A percentile compares a stretch with the other conserved stretches of the same genome.
Evolutionary conservation across 441 rosid species (phyloP).

Genomic region (Erodium chrysanthum): DNA sequence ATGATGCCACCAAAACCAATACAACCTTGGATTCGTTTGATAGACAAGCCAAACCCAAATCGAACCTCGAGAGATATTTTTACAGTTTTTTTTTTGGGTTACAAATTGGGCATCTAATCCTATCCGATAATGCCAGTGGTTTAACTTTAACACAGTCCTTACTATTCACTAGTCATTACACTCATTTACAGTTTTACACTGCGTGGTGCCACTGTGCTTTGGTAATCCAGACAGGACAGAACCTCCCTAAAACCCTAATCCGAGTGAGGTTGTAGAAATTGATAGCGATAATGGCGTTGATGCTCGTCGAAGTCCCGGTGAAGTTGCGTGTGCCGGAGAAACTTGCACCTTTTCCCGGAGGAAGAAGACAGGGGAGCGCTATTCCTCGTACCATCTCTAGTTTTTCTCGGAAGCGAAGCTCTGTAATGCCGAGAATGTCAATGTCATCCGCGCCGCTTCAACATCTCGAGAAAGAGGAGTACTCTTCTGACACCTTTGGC

Average conservation of each 20-base stretch:
- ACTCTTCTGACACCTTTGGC: constrained; percentile 20
- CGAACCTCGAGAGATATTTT: too few species aligned
- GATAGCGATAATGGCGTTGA: constrained; percentile 17
- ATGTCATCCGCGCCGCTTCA: constrained; percentile 22
- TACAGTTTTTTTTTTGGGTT: too few species aligned
- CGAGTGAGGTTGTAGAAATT: neutral
- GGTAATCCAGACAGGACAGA: neutral
- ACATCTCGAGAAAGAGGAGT: constrained; percentile 17
- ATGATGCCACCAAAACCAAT: too few species aligned
- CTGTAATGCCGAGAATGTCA: constrained; percentile 19
- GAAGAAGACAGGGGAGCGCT: constrained; percentile 11
- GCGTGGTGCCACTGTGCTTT: neutral
- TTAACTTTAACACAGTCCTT: too few species aligned
- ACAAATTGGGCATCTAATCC: too few species aligned
- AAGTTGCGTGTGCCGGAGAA: constrained; percentile 5
- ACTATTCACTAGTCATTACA: too few species aligned
- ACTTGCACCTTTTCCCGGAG: constrained; percentile 4
- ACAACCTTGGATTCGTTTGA: too few species aligned
- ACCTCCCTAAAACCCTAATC: neutral
- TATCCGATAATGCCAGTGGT: too few species aligned
- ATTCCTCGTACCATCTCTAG: neutral
- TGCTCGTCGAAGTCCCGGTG: constrained; percentile 17
- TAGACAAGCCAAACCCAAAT: too few species aligned
- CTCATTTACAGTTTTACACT: too few species aligned
- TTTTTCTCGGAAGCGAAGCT: constrained; percentile 7